A percentile compares a stretch with the other conserved stretches of the same genome.
phyloP scores from a whole-genome alignment of 208 protist species.

The Crithidia mellificae region DNA sequence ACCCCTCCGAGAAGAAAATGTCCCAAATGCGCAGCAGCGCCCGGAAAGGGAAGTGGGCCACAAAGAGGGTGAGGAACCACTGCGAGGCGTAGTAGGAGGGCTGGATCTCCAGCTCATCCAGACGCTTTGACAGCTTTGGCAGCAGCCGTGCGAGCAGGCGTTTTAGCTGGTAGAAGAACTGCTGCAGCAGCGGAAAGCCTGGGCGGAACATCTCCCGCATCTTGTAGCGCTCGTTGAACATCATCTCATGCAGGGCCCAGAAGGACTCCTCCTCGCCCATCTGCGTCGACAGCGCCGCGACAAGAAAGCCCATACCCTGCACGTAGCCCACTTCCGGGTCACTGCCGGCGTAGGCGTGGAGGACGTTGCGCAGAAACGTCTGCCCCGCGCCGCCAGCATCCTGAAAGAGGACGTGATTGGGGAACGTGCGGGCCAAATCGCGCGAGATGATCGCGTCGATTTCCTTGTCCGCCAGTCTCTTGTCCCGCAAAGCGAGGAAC shows the following conservation, averaged over 20 bases:
- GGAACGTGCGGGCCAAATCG: conserved; percentile 89
- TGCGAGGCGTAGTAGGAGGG: conserved; percentile 91
- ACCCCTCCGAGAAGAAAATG: conserved; percentile 91
- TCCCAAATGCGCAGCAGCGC: conserved; percentile 92
- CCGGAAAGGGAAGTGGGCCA: conserved; percentile 87
- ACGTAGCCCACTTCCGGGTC: conserved; percentile 94
- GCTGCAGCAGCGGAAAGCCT: conserved; percentile 90
- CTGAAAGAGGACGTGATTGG: conserved; percentile 88
- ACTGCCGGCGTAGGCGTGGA: conserved; percentile 87
- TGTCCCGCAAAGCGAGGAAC: conserved; percentile 70
- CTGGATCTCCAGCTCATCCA: conserved; percentile 71
- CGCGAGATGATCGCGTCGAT: conserved; percentile 70
- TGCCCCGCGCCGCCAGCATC: conserved; percentile 83
- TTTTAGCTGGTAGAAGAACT: conserved; percentile 90
- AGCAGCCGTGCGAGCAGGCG: conserved; percentile 71
- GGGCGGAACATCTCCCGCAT: conserved; percentile 88
- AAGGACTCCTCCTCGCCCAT: conserved; percentile 93
- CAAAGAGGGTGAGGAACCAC: conserved; percentile 94
- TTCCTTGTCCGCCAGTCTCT: conserved; percentile 64
- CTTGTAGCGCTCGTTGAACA: conserved; percentile 82
- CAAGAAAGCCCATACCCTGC: conserved; percentile 94
- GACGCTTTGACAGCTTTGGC: conserved; percentile 77
- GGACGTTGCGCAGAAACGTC: conserved; percentile 85
- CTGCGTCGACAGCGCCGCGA: conserved; percentile 85
- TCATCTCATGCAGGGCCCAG: conserved; percentile 88